Evolutionary conservation across 2,329 filamentous ascomycete species (phyloP).

Genomic region (Cercospora citrullina): DNA sequence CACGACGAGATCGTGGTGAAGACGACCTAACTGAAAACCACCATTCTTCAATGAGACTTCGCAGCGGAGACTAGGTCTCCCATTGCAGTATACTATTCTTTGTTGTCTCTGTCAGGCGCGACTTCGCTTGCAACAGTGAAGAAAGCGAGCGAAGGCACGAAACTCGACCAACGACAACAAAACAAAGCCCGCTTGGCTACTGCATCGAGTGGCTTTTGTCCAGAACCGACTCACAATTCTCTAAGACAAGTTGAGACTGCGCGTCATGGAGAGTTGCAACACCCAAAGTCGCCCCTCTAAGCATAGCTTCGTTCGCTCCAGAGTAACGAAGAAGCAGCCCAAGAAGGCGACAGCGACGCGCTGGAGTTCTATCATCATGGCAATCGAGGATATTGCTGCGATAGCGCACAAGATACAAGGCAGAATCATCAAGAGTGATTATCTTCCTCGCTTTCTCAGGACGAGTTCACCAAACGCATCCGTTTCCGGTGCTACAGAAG

Average conservation of each 20-base stretch:
- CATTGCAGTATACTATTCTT: background rate
- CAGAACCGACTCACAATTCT: background rate
- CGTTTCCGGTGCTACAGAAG: background rate
- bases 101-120: background rate
- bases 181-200: background rate
- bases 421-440: background rate
- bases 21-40: background rate
- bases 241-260: background rate
- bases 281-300: background rate
- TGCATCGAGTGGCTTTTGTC: background rate
- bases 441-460: background rate
- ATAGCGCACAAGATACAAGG: background rate
- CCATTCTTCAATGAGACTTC: background rate
- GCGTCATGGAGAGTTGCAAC: background rate
- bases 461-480: background rate
- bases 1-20: background rate
- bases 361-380: background rate
- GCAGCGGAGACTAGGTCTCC: background rate
- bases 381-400: background rate
- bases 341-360: background rate
- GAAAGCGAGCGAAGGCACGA: background rate
- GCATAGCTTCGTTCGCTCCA: background rate
- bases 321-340: background rate
- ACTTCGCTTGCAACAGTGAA: background rate
- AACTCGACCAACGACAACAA: background rate